Evolutionary conservation across 495 filamentous ascomycete genomes (phyloP).

Genomic region (Saxophila tyrrhenica): DNA sequence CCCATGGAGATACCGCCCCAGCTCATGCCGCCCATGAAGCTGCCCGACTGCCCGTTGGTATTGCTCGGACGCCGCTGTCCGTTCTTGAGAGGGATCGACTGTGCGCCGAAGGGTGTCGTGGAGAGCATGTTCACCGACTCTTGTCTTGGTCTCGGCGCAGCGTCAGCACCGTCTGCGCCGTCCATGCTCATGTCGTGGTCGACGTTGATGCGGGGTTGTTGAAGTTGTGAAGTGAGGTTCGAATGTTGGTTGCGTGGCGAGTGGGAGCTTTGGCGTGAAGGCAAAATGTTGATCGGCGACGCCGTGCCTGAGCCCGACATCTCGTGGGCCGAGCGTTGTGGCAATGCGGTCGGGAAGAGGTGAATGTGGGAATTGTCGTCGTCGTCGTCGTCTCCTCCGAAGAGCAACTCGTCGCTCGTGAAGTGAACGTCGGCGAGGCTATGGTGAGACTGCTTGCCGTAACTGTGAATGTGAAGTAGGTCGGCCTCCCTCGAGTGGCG

Average conservation of each 20-base stretch:
- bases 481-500: background rate
- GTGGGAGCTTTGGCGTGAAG: constrained; percentile 44
- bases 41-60: constrained; percentile 44
- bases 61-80: constrained; percentile 70
- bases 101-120: constrained; percentile 53
- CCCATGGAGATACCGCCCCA: constrained; percentile 95
- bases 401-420: constrained; percentile 24
- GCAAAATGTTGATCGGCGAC: constrained; percentile 55
- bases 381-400: constrained; percentile 22
- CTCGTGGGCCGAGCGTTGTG: constrained; percentile 10
- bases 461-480: background rate
- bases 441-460: background rate
- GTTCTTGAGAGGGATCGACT: constrained; percentile 76
- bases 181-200: constrained; percentile 24
- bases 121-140: constrained; percentile 53
- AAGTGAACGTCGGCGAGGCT: constrained; percentile 1
- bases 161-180: constrained; percentile 37
- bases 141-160: constrained; percentile 54
- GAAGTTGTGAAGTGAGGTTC: constrained; percentile 52
- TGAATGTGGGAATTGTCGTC: constrained; percentile 24
- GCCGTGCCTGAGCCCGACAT: constrained; percentile 44
- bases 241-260: constrained; percentile 53
- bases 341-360: constrained; percentile 34
- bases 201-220: constrained; percentile 34
- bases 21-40: constrained; percentile 87